These are phyloP conservation scores for Halteria grandinella DNA, from an alignment of 73 alveolate genomes.

Conservation along the genomic window DNA sequence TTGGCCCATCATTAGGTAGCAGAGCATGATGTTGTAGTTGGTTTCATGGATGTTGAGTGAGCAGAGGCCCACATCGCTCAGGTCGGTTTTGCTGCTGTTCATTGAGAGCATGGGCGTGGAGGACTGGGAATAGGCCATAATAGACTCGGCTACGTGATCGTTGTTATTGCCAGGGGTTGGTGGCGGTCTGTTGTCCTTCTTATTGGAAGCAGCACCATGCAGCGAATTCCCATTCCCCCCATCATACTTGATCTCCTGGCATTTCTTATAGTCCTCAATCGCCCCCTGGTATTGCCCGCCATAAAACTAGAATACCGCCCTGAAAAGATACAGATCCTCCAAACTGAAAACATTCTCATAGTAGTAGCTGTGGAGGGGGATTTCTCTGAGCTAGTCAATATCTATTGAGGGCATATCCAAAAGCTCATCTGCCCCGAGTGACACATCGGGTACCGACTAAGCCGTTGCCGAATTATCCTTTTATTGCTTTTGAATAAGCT, in stretches of 20 bases:
- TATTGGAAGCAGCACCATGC: background rate
- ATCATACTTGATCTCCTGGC: constrained; percentile 5
- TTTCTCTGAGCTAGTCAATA: background rate
- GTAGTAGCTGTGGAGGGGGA: constrained; percentile 35
- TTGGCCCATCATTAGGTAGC: constrained; percentile 41
- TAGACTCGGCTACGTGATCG: constrained; percentile 5
- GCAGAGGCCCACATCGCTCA: constrained; percentile 56
- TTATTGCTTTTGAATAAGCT: no score
- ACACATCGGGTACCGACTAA: no score
- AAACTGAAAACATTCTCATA: constrained; percentile 45
- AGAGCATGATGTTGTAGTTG: constrained; percentile 20
- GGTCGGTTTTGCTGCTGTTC: constrained; percentile 53
- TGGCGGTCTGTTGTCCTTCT: no score
- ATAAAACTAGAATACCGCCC: constrained; percentile 48
- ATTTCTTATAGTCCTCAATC: constrained; percentile 5
- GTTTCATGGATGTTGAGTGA: constrained; percentile 50
- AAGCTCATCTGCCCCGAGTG: no score
- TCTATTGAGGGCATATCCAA: constrained; percentile 16
- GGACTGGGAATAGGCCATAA: background rate
- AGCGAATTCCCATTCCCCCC: background rate
- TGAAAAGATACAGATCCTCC: constrained; percentile 46
- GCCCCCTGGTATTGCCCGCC: constrained; percentile 11
- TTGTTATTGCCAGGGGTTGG: constrained; percentile 5
- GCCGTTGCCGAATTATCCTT: no score
- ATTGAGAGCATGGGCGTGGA: constrained; percentile 33